Evolutionary conservation across 108 stramenopile species (phyloP), one percentile per base, ranked within the genome.

Genomic region (Pelagomonas calceolata): DNA sequence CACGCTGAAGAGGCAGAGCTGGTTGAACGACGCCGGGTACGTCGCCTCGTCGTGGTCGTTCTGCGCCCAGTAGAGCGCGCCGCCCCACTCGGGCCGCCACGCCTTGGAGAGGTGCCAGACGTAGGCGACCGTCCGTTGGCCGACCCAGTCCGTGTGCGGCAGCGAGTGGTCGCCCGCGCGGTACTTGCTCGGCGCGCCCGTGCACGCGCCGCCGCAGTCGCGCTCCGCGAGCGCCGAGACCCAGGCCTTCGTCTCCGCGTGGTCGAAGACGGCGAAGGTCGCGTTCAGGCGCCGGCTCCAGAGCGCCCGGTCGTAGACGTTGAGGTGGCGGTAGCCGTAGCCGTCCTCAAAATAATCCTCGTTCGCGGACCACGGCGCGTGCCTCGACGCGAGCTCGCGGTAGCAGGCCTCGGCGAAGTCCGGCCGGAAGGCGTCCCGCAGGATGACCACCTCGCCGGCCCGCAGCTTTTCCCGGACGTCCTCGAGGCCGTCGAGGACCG

Each of bases 31-130:
- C 34, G 74, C 66, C 31, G 66, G 68, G 0, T 18, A 12, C 32
- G n/a, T 60, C 15, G 74, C 67, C 7, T 9, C n/a, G 16, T 29
- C 67, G 37, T 60, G 30, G 30, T 34, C 9, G 36, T 68, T 37
- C 16, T 12, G 36, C 26, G 37, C 35, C 74, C 74, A 74, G 67
- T 74, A 74, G 4, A 74, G 31, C 17, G 68, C 74, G 31, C 74
- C 74, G 29, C 74, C 74, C 74, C 74, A 74, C 67, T 74, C 66
- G 32, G 74, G 74, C 29, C 63, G 44, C 74, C 74, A 74, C n/a
- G 60, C 31, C 46, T 74, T 68, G 67, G 39, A 43, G 31, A 74
- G 67, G 34, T 74, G 74, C 74, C 74, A 74, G 44, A 68, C 37
- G 34, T 36, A 74, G 0, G 68, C 74, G 32, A 74, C 74, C 4